Conservation (phyloP, 2,329 filamentous ascomycete species). For the Phaeosphaeria sp. region DNA sequence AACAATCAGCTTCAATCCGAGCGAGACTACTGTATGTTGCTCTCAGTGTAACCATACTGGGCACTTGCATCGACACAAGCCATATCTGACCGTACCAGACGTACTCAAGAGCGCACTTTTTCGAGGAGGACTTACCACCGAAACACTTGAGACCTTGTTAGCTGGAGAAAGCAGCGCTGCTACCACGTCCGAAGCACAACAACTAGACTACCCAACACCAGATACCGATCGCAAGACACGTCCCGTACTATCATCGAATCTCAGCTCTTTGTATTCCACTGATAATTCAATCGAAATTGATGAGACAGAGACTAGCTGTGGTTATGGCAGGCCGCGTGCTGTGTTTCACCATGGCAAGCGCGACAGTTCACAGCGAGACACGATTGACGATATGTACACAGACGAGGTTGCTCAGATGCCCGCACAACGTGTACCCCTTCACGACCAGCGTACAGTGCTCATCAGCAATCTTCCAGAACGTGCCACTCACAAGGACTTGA, state of each 20-base stretch:
- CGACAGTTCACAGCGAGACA: slow-evolving; percentile 25
- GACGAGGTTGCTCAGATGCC: slow-evolving; percentile 19
- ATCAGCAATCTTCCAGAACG: slow-evolving; percentile 67
- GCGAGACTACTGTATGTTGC: slow-evolving; percentile 62
- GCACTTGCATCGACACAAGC: not conserved
- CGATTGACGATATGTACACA: slow-evolving; percentile 18
- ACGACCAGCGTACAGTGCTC: slow-evolving; percentile 63
- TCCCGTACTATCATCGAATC: slow-evolving; percentile 11
- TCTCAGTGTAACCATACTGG: not conserved
- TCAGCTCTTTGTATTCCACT: slow-evolving; percentile 8
- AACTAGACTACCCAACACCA: slow-evolving; percentile 21
- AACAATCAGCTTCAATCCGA: slow-evolving; percentile 46
- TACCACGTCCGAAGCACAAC: slow-evolving; percentile 17
- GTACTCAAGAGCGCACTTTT: slow-evolving; percentile 56
- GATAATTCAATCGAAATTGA: slow-evolving; percentile 8
- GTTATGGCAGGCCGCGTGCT: slow-evolving; percentile 5
- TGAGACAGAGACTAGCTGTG: slow-evolving; percentile 15
- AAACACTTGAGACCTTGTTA: slow-evolving; percentile 58
- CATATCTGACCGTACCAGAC: slow-evolving; percentile 38
- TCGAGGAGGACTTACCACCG: slow-evolving; percentile 57
- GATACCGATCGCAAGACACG: slow-evolving; percentile 16
- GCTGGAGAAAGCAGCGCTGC: slow-evolving; percentile 31
- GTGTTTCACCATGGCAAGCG: slow-evolving; percentile 20
- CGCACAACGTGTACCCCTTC: slow-evolving; percentile 25
- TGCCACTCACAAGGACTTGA: slow-evolving; percentile 70